Evolutionary conservation across 2,329 filamentous ascomycete genomes (phyloP), one percentile per base, ranked within the genome.

Genomic region (Domatiomyces catenatus): DNA sequence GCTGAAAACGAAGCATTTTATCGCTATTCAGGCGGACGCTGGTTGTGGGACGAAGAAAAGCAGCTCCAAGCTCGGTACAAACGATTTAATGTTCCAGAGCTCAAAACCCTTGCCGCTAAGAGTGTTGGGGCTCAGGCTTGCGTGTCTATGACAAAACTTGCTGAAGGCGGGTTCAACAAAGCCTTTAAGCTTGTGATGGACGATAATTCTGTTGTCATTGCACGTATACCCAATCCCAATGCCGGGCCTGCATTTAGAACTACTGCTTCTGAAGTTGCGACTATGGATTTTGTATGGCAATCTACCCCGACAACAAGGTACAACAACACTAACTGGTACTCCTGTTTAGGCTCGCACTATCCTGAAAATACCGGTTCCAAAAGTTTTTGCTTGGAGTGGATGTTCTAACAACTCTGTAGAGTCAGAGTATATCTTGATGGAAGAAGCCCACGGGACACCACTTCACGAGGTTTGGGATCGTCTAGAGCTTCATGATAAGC

Each of bases 181-280:
- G 54, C 49, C 8, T 62, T 64, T 20, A 39, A 57, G 2, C 46
- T 62, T 28, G 59, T 56, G 7, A 54, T 53, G 44, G 53, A 52
- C 17, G 55, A 66, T 52, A 60, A 60, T 22, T 56, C 28, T 2
- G 61, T 65, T 46, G 49, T 64, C 1, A 58, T 67, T 48, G 64
- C 62, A 2, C 65, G 65, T 19, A 58, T 66, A 32, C 62, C 63
- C 0, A 65, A 57, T 51, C 60, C 43, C 1, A 62, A 60, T 55
- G 56, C 62, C 48, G 63, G 63, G 5, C 61, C 60, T 18, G n/a
- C 59, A 4, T 48, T 28, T 1, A 58, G 58, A n/a, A 61, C 54
- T 15, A 65, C 63, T 22, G 63, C 60, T 6, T 57, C 57, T 22
- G 64, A 67, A 53, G 63, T 66, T 7, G 64, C 58, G 4, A 53